Evolutionary conservation across 2,329 filamentous ascomycete species (phyloP).

Genomic region (Ophiostoma novo-ulmi): DNA sequence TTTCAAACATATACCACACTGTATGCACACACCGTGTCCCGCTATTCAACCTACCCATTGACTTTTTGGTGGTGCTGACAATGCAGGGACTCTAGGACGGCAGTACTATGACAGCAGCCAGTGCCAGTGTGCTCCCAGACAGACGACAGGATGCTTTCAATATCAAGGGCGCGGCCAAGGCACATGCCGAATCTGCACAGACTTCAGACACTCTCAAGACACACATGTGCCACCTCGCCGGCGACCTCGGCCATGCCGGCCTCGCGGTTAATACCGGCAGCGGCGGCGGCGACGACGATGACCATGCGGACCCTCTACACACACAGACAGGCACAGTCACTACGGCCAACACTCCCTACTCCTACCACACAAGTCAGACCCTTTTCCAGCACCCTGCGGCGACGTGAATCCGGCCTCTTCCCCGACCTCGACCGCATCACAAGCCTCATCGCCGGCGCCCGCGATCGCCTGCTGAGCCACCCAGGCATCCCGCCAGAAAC

Average conservation of each 20-base stretch:
- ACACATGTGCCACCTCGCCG: neutral
- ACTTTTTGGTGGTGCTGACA: neutral
- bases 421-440: constrained; percentile 40
- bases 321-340: neutral
- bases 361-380: neutral
- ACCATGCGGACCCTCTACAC: neutral
- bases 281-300: neutral
- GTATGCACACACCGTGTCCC: constrained; percentile 6
- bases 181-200: neutral
- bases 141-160: constrained; percentile 31
- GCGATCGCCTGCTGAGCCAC: constrained; percentile 41
- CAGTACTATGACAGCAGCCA: no score
- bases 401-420: constrained; percentile 26
- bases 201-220: neutral
- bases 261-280: neutral
- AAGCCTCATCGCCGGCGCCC: constrained; percentile 40
- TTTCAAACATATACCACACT: neutral
- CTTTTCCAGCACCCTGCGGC: constrained; percentile 18
- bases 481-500: constrained; percentile 43
- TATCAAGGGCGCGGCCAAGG: constrained; percentile 6
- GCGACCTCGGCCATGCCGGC: neutral
- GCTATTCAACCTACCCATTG: neutral
- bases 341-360: neutral
- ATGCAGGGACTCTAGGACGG: no score
- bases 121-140: neutral